phyloP scores from a whole-genome alignment of 768 basidiomycete species.

The Kwoniella botswanensis region DNA sequence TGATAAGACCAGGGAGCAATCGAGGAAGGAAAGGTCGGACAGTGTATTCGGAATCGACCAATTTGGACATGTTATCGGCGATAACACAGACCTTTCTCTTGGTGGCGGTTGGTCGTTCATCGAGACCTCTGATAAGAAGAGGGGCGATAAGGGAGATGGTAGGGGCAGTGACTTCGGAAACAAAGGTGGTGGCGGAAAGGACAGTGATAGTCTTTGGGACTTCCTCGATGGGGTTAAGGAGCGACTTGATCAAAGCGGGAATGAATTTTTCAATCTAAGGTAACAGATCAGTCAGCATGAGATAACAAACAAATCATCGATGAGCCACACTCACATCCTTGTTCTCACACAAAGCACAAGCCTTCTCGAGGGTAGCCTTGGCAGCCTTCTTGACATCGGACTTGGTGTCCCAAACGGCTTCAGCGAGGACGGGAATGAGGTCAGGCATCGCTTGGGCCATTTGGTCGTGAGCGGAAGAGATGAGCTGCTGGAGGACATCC shows the following conservation, averaged over 20 bases:
- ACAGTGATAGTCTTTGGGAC: constrained; percentile 91
- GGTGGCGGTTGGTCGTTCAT: constrained; percentile 90
- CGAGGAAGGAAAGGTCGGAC: constrained; percentile 97
- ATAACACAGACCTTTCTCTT: constrained; percentile 99
- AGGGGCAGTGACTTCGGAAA: constrained; percentile 97
- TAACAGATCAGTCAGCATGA: constrained; percentile 15
- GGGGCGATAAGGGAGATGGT: constrained; percentile 98
- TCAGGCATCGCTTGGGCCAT: constrained; percentile 89
- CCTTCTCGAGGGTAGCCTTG: constrained; percentile 89
- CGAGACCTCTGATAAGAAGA: constrained; percentile 88
- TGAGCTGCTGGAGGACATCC: constrained; percentile 81
- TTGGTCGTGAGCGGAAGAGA: constrained; percentile 78
- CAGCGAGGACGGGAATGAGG: constrained; percentile 89
- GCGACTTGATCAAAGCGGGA: constrained; percentile 94
- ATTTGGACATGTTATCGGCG: constrained; percentile 97
- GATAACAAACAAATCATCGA: constrained; percentile 65
- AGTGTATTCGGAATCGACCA: constrained; percentile 91
- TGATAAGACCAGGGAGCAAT: constrained; percentile 91
- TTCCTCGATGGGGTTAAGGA: constrained; percentile 99
- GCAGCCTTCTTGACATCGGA: constrained; percentile 98
- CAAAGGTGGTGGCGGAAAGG: constrained; percentile 98
- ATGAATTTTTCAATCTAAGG: constrained; percentile 69
- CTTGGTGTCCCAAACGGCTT: constrained; percentile 99
- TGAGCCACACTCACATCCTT: constrained; percentile 71
- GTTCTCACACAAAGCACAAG: constrained; percentile 92